phyloP scores from a whole-genome alignment of 2,329 filamentous ascomycete genomes.

The Chaetomium globosum region DNA sequence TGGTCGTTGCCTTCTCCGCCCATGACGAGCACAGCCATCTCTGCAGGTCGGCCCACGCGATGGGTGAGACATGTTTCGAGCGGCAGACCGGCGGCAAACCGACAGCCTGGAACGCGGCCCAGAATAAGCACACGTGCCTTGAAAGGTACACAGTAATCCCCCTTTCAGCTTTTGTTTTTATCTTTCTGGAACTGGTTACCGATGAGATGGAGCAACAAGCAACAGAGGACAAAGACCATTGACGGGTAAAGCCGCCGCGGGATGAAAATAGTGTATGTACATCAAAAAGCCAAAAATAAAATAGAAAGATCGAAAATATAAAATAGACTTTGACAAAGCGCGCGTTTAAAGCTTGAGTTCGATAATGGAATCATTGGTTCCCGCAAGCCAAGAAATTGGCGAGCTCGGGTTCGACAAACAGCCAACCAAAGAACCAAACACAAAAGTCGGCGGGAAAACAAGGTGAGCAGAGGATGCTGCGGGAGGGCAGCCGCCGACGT shows the following conservation, averaged over 20 bases:
- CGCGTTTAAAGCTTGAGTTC: constrained; percentile 17
- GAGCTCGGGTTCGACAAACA: background rate
- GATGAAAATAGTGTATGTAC: background rate
- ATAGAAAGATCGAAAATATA: background rate
- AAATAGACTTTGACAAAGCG: constrained; percentile 14
- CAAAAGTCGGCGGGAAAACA: constrained; percentile 5
- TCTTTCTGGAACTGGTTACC: background rate
- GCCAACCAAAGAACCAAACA: background rate
- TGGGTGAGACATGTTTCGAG: constrained; percentile 28
- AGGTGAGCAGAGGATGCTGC: background rate
- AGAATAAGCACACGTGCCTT: background rate
- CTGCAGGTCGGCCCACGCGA: constrained; percentile 6
- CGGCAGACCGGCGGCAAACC: constrained; percentile 7
- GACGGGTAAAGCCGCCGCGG: no score
- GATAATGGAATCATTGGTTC: constrained; percentile 14
- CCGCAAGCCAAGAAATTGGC: background rate
- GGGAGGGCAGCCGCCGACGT: constrained; percentile 27
- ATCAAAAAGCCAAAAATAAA: background rate
- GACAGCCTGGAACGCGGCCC: constrained; percentile 8
- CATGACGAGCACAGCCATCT: background rate
- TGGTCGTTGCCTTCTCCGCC: background rate
- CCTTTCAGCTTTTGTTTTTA: background rate
- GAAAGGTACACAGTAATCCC: background rate
- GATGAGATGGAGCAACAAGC: background rate
- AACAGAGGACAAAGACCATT: constrained; percentile 4